Evolutionary conservation across 306 rosid genomes (phyloP), one percentile per base, ranked within the genome.

Genomic region (Corylus americana): DNA sequence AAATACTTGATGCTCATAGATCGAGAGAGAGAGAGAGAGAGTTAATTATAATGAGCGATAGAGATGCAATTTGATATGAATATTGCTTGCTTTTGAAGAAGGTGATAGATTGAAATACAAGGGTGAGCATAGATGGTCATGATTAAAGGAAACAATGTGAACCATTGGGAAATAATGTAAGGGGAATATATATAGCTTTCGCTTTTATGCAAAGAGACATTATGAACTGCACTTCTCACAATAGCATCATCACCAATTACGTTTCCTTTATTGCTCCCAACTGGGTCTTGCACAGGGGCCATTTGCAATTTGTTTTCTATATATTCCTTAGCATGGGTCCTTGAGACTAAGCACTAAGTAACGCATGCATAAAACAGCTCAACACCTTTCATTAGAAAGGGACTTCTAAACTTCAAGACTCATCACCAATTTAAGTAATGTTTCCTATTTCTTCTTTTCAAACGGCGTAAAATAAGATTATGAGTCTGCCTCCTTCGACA

Each of bases 121-220:
- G 93, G 87, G 63, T 67, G 86, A 74, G 55, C 88, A 85, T 84
- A 68, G 50, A 76, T 78, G 74, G 79, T 81, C 82, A 86, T 92
- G 80, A 88, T 86, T 76, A 84, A 37, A 61, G 77, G 71, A 84
- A 79, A 78, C 42, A 61, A 47, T 73, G 67, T 71, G 35, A 62
- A 62, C 55, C 27, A 55, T 48, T 37, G 44, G 71, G 18, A 71
- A 48, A 64, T 69, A 63, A 37, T 29, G 51, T 74, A 85, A 79
- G 61, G 67, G 61, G 53, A 20, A 22, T 59, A 29, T 35, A 44
- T 74, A 71, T 67, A 55, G 57, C 79, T 87, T 89, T 88, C 79
- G 91, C 92, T 89, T 92, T 90, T 82, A 61, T 80, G 83, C 80
- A 74, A 82, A 87, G 88, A 84, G 88, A 85, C 81, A 87, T 82